Conservation (phyloP, 2,329 filamentous ascomycete genomes). For the Trichoderma sp. region DNA sequence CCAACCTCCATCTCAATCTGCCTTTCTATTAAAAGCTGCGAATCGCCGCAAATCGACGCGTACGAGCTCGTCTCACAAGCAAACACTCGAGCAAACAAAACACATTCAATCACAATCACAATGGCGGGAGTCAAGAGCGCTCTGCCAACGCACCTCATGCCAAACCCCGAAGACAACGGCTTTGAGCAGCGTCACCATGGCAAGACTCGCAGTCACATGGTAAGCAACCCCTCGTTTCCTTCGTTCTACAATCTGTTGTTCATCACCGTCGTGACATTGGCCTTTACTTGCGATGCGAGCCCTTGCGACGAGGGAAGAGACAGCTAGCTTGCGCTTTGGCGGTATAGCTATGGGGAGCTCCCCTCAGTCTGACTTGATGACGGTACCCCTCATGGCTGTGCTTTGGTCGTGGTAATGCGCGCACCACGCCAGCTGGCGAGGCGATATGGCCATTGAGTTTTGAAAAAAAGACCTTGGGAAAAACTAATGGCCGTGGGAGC, state of each 20-base stretch:
- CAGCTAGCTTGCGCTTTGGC: background rate
- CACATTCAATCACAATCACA: constrained; percentile 22
- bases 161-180: constrained; percentile 50
- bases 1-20: background rate
- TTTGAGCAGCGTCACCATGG: constrained; percentile 72
- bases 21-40: background rate
- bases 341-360: background rate
- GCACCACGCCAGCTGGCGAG: background rate
- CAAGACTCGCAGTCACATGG: constrained; percentile 85
- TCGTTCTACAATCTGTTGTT: background rate
- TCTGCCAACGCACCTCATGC: constrained; percentile 82
- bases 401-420: background rate
- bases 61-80: constrained; percentile 3
- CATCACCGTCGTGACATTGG: background rate
- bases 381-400: constrained; percentile 11
- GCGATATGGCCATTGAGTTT: background rate
- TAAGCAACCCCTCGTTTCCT: constrained; percentile 49
- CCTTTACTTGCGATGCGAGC: background rate
- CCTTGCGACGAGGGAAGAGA: background rate
- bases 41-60: background rate
- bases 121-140: constrained; percentile 77
- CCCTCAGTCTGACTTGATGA: background rate
- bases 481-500: background rate
- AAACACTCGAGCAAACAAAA: background rate
- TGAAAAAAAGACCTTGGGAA: background rate